phyloP scores from a whole-genome alignment of 164 flowering plant genomes.

The Saururus chinensis region DNA sequence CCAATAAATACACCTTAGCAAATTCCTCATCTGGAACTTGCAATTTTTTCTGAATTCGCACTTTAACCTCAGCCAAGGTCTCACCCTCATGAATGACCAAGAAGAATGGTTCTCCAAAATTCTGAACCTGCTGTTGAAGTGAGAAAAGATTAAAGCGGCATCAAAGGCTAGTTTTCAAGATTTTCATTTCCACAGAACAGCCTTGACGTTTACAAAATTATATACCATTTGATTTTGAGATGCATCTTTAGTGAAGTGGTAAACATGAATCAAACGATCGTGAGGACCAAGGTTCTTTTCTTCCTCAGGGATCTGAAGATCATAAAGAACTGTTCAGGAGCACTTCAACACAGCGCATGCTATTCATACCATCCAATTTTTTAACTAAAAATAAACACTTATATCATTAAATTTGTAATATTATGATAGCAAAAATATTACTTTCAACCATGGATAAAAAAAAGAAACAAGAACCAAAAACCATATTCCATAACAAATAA shows the following conservation, averaged over 20 bases:
- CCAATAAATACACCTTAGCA: constrained; percentile 45
- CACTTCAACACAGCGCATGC: background rate
- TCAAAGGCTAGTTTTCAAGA: background rate
- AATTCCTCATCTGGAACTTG: constrained; percentile 93
- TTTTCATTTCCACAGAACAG: too few species aligned
- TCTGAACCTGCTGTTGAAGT: constrained; percentile 71
- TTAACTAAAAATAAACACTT: too few species aligned
- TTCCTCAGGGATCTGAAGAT: constrained; percentile 86
- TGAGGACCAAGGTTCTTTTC: constrained; percentile 89
- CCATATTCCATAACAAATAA: too few species aligned
- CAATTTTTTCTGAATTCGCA: constrained; percentile 80
- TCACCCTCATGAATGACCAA: constrained; percentile 89
- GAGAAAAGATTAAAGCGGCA: background rate
- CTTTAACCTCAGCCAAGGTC: constrained; percentile 78
- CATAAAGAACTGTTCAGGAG: constrained; percentile 1
- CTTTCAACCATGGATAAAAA: background rate
- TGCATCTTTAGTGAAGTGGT: constrained; percentile 82
- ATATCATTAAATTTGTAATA: too few species aligned
- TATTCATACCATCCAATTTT: background rate
- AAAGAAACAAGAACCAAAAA: background rate
- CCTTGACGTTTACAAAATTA: too few species aligned
- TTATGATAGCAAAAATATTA: background rate
- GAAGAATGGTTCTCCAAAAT: constrained; percentile 98
- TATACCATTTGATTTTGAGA: constrained; percentile 79
- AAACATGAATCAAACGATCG: constrained; percentile 90